A percentile compares a stretch with the other conserved stretches of the same genome.
These are phyloP conservation scores for Lepidium didymum DNA, from an alignment of 345 rosid genomes.

Conservation along the genomic window DNA sequence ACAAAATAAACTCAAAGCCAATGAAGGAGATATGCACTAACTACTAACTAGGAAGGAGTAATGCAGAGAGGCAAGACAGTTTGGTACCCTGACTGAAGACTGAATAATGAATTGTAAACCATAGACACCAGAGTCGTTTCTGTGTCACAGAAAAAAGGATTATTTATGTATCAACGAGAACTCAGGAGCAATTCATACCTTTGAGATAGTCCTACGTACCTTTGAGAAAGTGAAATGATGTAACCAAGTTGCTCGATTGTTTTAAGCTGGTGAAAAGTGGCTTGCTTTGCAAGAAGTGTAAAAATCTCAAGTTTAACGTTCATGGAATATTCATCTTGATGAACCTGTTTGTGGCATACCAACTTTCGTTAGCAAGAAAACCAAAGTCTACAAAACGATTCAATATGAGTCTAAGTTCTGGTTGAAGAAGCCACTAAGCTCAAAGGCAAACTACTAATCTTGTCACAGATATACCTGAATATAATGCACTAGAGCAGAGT, in stretches of 20 bases:
- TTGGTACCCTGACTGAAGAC: constrained; percentile 55
- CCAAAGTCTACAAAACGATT: not conserved
- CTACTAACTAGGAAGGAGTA: not conserved
- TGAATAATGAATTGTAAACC: constrained; percentile 71
- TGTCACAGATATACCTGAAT: constrained; percentile 52
- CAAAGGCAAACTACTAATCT: constrained; percentile 24
- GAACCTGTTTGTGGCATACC: constrained; percentile 37
- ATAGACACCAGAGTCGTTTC: constrained; percentile 55
- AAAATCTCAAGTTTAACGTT: constrained; percentile 67
- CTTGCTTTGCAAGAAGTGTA: constrained; percentile 56
- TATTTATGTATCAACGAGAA: not conserved
- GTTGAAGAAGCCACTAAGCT: constrained; percentile 16
- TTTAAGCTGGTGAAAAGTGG: constrained; percentile 87
- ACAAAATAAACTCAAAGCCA: not conserved
- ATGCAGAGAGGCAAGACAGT: not conserved
- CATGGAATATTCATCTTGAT: constrained; percentile 58
- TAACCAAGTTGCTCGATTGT: constrained; percentile 82
- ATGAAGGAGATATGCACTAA: not conserved
- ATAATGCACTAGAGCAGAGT: constrained; percentile 33
- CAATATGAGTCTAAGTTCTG: not conserved
- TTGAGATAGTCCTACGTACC: constrained; percentile 31
- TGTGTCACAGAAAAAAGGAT: constrained; percentile 16
- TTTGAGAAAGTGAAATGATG: constrained; percentile 47
- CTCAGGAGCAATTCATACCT: not conserved
- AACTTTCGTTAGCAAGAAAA: not conserved